Conservation (phyloP, 345 rosid genomes). For the Sisymbrium irio region DNA sequence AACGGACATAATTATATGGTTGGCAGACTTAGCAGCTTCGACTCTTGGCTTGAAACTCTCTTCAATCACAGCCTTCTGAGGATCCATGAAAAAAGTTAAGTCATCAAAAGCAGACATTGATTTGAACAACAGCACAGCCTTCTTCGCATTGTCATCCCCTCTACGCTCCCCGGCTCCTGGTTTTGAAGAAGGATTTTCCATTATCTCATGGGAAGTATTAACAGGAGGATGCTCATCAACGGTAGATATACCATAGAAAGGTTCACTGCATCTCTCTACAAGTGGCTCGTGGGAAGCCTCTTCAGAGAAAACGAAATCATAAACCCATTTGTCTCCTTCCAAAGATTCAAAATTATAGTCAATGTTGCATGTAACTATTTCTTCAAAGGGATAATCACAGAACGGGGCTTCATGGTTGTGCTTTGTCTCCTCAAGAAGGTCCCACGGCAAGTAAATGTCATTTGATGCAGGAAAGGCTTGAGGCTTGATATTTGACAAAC, state of each 20-base stretch:
- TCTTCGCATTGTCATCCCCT: constrained; percentile 41
- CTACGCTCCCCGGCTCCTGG: constrained; percentile 31
- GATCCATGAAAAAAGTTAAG: constrained; percentile 89
- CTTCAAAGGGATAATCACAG: constrained; percentile 37
- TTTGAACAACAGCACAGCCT: constrained; percentile 51
- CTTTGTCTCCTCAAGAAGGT: constrained; percentile 60
- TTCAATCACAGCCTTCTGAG: constrained; percentile 45
- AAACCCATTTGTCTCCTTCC: constrained; percentile 44
- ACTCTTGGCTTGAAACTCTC: constrained; percentile 37
- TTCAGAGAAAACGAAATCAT: constrained; percentile 58
- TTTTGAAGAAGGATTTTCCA: constrained; percentile 28
- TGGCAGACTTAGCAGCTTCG: constrained; percentile 31
- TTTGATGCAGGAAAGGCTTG: constrained; percentile 57
- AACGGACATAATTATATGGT: constrained; percentile 33
- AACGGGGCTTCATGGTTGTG: constrained; percentile 36
- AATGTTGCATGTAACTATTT: constrained; percentile 38
- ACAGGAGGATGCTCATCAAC: constrained; percentile 28
- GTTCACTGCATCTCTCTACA: constrained; percentile 40
- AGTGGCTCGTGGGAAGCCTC: constrained; percentile 35
- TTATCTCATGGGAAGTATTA: constrained; percentile 33
- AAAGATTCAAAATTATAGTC: constrained; percentile 39
- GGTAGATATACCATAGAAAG: constrained; percentile 33
- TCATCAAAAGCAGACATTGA: constrained; percentile 72
- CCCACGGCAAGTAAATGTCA: constrained; percentile 88
- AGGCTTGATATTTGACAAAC: constrained; percentile 45